Base-by-base conservation (phyloP, 1,284 basidiomycete genomes). In the Trametes pubescens region DNA sequence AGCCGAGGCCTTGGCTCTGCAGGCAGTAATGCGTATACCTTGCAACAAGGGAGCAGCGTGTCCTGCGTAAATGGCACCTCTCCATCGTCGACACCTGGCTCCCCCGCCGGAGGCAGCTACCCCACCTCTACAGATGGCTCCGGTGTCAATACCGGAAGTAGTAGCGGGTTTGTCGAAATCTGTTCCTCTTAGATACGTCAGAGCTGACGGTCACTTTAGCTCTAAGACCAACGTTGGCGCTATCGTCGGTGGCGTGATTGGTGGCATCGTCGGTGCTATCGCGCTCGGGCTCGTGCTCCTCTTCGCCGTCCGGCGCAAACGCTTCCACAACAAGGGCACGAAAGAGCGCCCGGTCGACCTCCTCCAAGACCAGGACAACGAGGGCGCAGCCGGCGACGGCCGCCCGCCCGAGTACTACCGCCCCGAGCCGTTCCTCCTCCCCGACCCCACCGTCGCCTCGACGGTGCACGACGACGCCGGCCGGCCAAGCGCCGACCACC, bases 81-180 rank as follows among this genome's bases (percentile, higher is more conserved):
- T 44, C 92, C 92, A 0, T 91, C 88, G 40, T 91, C 90, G 1
- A 94, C 92, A 0, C 82, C 88, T 9, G 92, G 89, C 0, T 80
- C 78, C 55, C 90, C 91, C 6, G 92, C 92, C n/a, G 92, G 92
- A 40, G 90, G 90, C 0, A 80, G 80, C 51, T 90, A 90, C 73
- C 86, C 90, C 0, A 92, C 90, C 0, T 83, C 80, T 52, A 78
- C 80, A 44, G 76, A 75, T 24, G 71, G 75, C 11, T 65, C 62
- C 7, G 64, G 67, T 9, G 55, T 69, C n/a, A 70, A 71, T 13
- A 61, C 59, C 11, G 60, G 67, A 7, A 62, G 65, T 21, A 66
- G 71, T 9, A 48, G 62, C 44, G 51, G 62, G 59, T 51, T 46
- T 37, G 62, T 57, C 7, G 6, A 21, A 29, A n/a, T 57, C 7